Base-by-base conservation (phyloP, 148 eudicot species). In the Chenopodium berlandieri region DNA sequence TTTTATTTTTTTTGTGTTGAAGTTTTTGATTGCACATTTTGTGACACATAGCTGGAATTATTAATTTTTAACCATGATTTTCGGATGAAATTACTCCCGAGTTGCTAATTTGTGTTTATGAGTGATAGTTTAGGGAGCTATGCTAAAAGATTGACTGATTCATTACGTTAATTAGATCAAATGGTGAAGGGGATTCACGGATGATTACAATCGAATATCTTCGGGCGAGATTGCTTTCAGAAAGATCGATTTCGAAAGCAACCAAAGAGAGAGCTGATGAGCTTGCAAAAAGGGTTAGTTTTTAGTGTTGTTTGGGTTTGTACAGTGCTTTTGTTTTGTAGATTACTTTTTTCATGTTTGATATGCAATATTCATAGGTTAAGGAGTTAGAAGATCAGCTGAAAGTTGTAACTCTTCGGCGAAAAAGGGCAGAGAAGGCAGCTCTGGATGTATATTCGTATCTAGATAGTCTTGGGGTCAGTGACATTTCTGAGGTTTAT, bases 401-500 rank as follows among this genome's bases (percentile, higher is more conserved):
- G 79, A 91, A 91, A 73, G 64, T 80, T 79, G 95, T 88, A 31
- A 85, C 90, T 78, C 87, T 93, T 77, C 97, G 92, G 86, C 89
- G 98, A 78, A 91, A 89, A 84, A 91, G 81, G 86, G 96, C 98
- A 60, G 98, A 95, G 85, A 95, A 87, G 86, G 94, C 98, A 77
- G 87, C 94, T 67, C 80, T 79, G 37, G 91, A 92, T 82, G 91
- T 92, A 81, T 92, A 90, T 78, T 85, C 94, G 40, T 89, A 92
- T 75, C 79, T 95, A 73, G 93, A 91, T 83, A 88, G 82, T 83
- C 86, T 83, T 82, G 96, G 94, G 56, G 74, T 88, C 65, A 86
- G 80, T 83, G 97, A 91, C 72, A 72, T 87, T 32, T 93, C 97
- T 0, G 98, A 91, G 77, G 87, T 81, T 44, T 87, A 81, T 84